Percentiles rank a stretch among this genome's conserved stretches.
Evolutionary conservation across 257 asterid genomes (phyloP).

Genomic region (Forsythia suspensa): DNA sequence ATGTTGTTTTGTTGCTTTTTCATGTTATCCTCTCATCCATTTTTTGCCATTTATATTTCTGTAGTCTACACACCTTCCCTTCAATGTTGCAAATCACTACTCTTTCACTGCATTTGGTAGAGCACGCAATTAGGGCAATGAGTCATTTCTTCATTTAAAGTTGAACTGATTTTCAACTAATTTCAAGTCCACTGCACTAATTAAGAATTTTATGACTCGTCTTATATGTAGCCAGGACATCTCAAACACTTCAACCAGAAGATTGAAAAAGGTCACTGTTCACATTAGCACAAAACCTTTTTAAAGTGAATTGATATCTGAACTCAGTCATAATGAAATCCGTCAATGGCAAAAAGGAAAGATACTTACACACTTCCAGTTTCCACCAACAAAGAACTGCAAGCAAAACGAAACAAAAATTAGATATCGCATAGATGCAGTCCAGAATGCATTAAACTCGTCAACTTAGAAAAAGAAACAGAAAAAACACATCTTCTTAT

Average conservation of each 20-base stretch:
- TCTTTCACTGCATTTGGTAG: not conserved
- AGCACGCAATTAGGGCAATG: not conserved
- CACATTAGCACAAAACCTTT: not conserved
- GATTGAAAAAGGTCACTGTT: not conserved
- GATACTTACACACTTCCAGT: constrained; percentile 98
- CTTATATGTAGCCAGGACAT: not conserved
- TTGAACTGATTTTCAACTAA: not conserved
- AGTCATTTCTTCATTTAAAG: not conserved
- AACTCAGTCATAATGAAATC: not conserved
- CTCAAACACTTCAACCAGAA: not conserved
- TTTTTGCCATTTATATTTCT: not conserved
- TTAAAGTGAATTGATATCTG: not conserved
- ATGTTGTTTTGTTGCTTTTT: not conserved
- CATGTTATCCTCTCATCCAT: not conserved
- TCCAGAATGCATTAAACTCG: not conserved
- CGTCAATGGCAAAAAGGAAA: not conserved
- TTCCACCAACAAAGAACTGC: constrained; percentile 99
- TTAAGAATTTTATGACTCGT: not conserved
- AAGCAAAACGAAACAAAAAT: constrained; percentile 27
- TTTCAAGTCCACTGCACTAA: not conserved
- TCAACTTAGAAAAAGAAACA: not conserved
- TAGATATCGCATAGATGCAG: constrained; percentile 18
- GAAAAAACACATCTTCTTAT: not conserved
- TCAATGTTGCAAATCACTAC: not conserved
- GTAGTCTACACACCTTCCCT: not conserved